Evolutionary conservation across 352 stramenopile genomes (phyloP).

Genomic region (Aphanomyces stellatus): DNA sequence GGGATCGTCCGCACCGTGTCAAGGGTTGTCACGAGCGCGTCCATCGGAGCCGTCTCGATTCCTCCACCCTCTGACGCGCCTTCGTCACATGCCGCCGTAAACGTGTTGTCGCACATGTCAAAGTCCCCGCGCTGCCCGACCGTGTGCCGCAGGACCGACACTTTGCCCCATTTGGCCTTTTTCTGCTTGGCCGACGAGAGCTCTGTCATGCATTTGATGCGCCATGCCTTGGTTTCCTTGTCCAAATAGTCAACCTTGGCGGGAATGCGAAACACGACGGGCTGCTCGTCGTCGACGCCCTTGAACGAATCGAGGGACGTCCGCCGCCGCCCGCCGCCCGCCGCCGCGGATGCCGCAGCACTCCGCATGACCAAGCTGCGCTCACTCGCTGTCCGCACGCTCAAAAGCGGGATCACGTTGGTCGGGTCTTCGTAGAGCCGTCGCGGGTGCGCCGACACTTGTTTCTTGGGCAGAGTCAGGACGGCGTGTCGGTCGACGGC

Average conservation of each 20-base stretch:
- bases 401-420: not conserved
- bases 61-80: not conserved
- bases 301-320: no score
- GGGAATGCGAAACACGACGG: not conserved
- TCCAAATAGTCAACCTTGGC: not conserved
- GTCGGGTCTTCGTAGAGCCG: not conserved
- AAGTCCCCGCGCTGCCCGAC: not conserved
- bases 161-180: not conserved
- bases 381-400: not conserved
- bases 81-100: not conserved
- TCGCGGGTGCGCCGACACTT: not conserved
- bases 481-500: conserved; percentile 6
- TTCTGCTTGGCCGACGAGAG: not conserved
- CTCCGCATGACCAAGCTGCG: not conserved
- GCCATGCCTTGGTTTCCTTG: not conserved
- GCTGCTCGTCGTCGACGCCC: not conserved
- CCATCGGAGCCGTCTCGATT: not conserved
- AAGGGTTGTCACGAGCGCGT: not conserved
- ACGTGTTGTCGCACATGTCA: not conserved
- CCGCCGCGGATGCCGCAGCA: not conserved
- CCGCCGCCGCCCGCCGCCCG: no score
- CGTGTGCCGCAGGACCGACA: not conserved
- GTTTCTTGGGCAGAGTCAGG: conserved; percentile 2
- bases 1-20: not conserved
- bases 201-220: not conserved